phyloP scores from a whole-genome alignment of 106 monocot species.

The Dendrobium chrysotoxum region DNA sequence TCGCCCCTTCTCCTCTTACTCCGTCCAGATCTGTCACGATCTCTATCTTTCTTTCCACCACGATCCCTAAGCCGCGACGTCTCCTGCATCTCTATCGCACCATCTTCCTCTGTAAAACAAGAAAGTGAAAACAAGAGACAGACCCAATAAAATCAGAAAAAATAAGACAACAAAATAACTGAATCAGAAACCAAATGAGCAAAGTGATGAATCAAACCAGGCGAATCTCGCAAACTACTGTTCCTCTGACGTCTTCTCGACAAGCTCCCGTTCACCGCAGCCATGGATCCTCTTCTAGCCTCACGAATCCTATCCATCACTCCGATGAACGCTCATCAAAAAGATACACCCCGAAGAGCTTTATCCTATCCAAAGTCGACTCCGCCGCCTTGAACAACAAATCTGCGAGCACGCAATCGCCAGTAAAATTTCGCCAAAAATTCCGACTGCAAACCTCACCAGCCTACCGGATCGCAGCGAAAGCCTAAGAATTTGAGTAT shows the following conservation, averaged over 20 bases:
- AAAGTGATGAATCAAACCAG: conserved; percentile 28
- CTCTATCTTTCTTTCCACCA: conserved; percentile 64
- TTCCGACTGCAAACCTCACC: not conserved
- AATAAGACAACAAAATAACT: not conserved
- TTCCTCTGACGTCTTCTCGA: conserved; percentile 48
- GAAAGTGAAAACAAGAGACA: not conserved
- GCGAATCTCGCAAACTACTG: conserved; percentile 46
- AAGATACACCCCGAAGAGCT: not conserved
- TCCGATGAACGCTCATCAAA: conserved; percentile 19
- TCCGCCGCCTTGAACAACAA: not conserved
- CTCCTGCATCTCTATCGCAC: conserved; percentile 63
- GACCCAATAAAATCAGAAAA: not conserved
- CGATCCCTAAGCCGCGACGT: conserved; percentile 54
- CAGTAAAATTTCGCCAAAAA: not conserved
- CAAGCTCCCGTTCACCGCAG: conserved; percentile 37
- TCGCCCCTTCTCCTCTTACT: conserved; percentile 78
- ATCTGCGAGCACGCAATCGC: not conserved
- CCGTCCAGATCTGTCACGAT: conserved; percentile 71
- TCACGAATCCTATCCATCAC: conserved; percentile 72
- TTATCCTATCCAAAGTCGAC: not conserved
- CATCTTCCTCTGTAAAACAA: conserved; percentile 60
- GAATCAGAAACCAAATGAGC: not conserved
- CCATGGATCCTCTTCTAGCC: conserved; percentile 41
- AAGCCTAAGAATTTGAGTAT: not conserved
- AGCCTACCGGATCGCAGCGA: not conserved